These are phyloP conservation scores for Amylocarpus encephaloides DNA, from an alignment of 2,329 filamentous ascomycete species.

Conservation along the genomic window DNA sequence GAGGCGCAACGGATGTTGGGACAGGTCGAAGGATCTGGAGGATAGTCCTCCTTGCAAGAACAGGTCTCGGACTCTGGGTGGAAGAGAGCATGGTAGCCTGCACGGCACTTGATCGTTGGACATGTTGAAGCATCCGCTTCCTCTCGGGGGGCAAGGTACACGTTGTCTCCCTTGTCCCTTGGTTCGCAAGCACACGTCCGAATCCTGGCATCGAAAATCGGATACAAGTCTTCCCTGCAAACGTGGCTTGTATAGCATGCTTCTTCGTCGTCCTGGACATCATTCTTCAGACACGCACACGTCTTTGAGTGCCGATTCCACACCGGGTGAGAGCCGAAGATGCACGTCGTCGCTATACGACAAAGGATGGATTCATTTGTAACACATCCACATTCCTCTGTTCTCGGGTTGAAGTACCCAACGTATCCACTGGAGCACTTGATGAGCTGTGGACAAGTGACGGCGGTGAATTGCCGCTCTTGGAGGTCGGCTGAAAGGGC, in stretches of 20 bases:
- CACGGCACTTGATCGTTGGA: slow-evolving; percentile 14
- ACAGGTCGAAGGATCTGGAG: slow-evolving; percentile 8
- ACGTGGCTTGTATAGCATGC: no score
- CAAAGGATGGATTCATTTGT: not conserved
- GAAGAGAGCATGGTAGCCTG: slow-evolving; percentile 13
- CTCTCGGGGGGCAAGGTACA: not conserved
- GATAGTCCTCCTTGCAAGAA: slow-evolving; percentile 13
- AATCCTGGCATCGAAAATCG: not conserved
- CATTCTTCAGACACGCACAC: not conserved
- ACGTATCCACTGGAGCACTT: slow-evolving; percentile 11
- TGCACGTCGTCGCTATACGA: not conserved
- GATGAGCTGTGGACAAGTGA: slow-evolving; percentile 28
- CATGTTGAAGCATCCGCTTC: slow-evolving; percentile 10
- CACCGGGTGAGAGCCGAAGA: not conserved
- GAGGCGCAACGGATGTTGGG: slow-evolving; percentile 13
- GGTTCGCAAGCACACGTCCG: not conserved
- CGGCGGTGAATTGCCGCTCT: not conserved
- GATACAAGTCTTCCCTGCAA: not conserved
- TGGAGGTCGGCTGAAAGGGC: not conserved
- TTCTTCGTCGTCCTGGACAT: no score
- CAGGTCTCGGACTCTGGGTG: slow-evolving; percentile 12
- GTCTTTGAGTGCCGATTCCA: not conserved
- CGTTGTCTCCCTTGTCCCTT: not conserved
- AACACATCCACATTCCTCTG: not conserved
- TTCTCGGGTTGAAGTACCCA: not conserved